These are phyloP conservation scores for Russula lepida DNA, from an alignment of 768 basidiomycete genomes.

Conservation along the genomic window DNA sequence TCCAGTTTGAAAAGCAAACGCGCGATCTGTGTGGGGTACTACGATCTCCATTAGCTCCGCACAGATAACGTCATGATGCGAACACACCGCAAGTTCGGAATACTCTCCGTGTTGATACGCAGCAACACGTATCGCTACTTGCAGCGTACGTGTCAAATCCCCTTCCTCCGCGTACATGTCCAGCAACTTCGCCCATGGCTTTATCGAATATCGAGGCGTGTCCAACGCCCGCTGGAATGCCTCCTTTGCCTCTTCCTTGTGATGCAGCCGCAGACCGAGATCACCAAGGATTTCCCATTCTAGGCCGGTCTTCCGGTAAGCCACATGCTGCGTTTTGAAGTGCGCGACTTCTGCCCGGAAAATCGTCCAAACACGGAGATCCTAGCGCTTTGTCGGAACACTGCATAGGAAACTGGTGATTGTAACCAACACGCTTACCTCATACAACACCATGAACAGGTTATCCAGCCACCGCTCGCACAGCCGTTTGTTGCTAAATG, in stretches of 20 bases:
- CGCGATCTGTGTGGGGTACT: conserved; percentile 90
- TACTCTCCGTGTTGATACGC: conserved; percentile 91
- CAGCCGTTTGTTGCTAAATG: conserved; percentile 92
- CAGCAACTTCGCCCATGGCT: conserved; percentile 89
- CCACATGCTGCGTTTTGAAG: conserved; percentile 97
- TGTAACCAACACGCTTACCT: conserved; percentile 43
- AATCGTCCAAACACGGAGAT: conserved; percentile 96
- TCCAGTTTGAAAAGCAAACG: conserved; percentile 90
- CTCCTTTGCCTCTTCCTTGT: conserved; percentile 98
- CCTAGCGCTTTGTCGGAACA: conserved; percentile 38
- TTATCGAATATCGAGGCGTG: conserved; percentile 72
- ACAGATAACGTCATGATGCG: conserved; percentile 2
- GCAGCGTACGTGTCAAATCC: conserved; percentile 83
- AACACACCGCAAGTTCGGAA: conserved; percentile 75
- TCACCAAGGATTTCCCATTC: conserved; percentile 99
- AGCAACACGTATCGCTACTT: conserved; percentile 86
- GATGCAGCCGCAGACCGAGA: conserved; percentile 84
- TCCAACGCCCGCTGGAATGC: conserved; percentile 95
- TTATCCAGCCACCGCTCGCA: conserved; percentile 99
- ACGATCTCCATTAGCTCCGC: conserved; percentile 15
- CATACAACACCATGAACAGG: conserved; percentile 95
- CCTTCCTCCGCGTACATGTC: conserved; percentile 97
- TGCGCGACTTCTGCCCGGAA: conserved; percentile 98
- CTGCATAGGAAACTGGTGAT: background rate
- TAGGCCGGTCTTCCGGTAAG: conserved; percentile 91